Conservation (phyloP, 2,329 filamentous ascomycete genomes). For the Graphium sp. region DNA sequence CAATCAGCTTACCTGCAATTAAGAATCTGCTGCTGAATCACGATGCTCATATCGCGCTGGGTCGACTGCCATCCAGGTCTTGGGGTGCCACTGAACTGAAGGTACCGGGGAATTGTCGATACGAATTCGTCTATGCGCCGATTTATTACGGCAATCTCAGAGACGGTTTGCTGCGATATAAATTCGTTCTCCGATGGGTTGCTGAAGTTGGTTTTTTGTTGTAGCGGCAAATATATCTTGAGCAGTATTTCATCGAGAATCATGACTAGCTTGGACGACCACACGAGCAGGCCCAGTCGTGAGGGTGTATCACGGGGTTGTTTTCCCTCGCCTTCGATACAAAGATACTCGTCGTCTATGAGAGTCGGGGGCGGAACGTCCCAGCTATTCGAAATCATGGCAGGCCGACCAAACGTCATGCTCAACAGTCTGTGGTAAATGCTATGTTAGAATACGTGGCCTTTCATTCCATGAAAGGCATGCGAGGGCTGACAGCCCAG, state of each 20-base stretch:
- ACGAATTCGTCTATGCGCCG: conserved; percentile 1
- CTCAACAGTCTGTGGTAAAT: neutral
- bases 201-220: neutral
- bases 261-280: conserved; percentile 2
- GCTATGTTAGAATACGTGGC: neutral
- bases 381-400: conserved; percentile 2
- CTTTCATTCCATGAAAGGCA: too few relatives aligned
- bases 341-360: conserved; percentile 2
- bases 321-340: neutral
- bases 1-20: too few relatives aligned
- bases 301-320: conserved; percentile 1
- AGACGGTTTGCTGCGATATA: too few relatives aligned
- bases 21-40: too few relatives aligned
- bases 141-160: neutral
- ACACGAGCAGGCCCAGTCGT: neutral
- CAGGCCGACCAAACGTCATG: conserved; percentile 2
- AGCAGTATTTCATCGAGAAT: conserved; percentile 2
- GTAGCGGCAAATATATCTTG: neutral
- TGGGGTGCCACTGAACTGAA: too few relatives aligned
- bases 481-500: too few relatives aligned
- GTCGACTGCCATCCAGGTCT: too few relatives aligned
- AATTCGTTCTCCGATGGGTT: neutral
- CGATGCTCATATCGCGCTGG: too few relatives aligned
- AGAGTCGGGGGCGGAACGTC: conserved; percentile 1
- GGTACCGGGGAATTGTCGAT: neutral